Conservation (phyloP, 1,139 yeast species). For the Taphrina populina region DNA sequence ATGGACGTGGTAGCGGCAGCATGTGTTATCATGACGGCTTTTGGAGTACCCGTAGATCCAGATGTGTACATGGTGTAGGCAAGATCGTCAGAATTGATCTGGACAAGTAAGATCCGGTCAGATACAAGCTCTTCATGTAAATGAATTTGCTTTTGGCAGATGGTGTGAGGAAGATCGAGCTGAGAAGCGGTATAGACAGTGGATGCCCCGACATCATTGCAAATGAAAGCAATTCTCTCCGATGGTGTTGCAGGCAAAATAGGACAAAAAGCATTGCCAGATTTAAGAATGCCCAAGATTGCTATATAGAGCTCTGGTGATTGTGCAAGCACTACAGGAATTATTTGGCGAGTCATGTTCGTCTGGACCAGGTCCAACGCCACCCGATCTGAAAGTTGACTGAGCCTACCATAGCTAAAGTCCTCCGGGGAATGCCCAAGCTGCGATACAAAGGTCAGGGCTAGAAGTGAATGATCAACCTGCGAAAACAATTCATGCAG, state of each 20-base stretch:
- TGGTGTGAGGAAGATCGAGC: not conserved
- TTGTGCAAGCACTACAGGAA: constrained; percentile 39
- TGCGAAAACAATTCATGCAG: constrained; percentile 11
- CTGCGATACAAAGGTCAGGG: not conserved
- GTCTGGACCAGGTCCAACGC: not conserved
- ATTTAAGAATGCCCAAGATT: constrained; percentile 39
- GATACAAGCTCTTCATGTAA: not conserved
- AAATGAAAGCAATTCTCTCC: constrained; percentile 38
- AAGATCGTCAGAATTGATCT: constrained; percentile 1
- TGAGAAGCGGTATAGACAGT: not conserved
- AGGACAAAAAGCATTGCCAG: constrained; percentile 41
- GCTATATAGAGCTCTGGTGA: constrained; percentile 38
- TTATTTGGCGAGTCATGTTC: constrained; percentile 9
- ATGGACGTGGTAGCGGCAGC: constrained; percentile 38
- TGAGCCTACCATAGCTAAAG: constrained; percentile 5
- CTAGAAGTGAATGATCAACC: not conserved
- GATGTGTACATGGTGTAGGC: constrained; percentile 40
- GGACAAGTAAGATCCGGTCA: not conserved
- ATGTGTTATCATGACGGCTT: constrained; percentile 40
- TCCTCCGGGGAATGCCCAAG: not conserved
- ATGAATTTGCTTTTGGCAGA: not conserved
- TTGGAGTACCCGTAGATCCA: constrained; percentile 40
- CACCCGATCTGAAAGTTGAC: constrained; percentile 6
- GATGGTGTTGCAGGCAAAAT: constrained; percentile 36
- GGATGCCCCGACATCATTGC: constrained; percentile 37